Conservation (phyloP, 306 rosid genomes). For the Glycyrrhiza uralensis region DNA sequence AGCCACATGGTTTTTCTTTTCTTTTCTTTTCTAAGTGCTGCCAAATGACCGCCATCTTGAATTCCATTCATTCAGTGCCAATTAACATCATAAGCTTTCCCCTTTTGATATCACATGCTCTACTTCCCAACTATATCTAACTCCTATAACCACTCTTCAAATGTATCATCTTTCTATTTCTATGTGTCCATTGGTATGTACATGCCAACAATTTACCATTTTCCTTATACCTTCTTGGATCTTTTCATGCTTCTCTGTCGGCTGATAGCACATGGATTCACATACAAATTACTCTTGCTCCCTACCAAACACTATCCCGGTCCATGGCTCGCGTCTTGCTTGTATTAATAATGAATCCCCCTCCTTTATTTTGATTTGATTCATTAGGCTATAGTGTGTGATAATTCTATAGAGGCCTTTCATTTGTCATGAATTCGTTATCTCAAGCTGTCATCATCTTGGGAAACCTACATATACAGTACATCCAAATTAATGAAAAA, state of each 20-base stretch:
- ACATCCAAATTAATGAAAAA: not conserved
- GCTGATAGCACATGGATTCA: constrained; percentile 6
- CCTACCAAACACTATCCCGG: constrained; percentile 23
- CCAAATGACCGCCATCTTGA: constrained; percentile 5
- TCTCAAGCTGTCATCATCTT: constrained; percentile 11
- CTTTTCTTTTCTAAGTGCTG: constrained; percentile 25
- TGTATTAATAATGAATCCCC: not conserved
- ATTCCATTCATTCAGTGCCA: constrained; percentile 11
- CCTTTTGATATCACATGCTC: constrained; percentile 12
- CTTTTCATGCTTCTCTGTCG: constrained; percentile 5
- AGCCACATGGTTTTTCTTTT: not conserved
- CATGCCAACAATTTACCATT: not conserved
- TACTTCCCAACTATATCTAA: not conserved
- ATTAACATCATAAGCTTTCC: constrained; percentile 3
- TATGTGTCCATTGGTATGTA: not conserved
- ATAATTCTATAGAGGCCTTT: not conserved
- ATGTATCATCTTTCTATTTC: not conserved
- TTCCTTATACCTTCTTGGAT: not conserved
- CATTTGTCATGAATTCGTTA: not conserved
- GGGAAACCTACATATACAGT: constrained; percentile 14
- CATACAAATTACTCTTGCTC: constrained; percentile 5
- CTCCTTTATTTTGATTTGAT: constrained; percentile 21
- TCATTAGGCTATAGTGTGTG: not conserved
- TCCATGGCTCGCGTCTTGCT: constrained; percentile 3
- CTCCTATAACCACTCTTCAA: not conserved